Percentiles rank a stretch among this genome's conserved stretches.
These are phyloP conservation scores for Proliferodiscus dingleyae DNA, from an alignment of 2,329 filamentous ascomycete genomes.

Conservation along the genomic window DNA sequence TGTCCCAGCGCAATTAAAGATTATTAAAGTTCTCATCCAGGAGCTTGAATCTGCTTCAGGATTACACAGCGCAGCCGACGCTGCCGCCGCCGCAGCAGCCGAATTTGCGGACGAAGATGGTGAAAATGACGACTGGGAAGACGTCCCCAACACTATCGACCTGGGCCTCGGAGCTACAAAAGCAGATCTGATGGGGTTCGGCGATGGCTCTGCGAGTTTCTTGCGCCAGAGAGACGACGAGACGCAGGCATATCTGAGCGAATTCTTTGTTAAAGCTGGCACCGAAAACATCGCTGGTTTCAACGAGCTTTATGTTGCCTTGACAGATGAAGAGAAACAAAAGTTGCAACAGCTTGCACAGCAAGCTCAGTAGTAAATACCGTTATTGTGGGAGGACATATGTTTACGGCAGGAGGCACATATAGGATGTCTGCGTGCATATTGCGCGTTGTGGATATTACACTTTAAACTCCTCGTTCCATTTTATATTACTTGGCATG, in stretches of 20 bases:
- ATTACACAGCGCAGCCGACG: constrained; percentile 51
- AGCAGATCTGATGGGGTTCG: constrained; percentile 75
- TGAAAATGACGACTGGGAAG: constrained; percentile 85
- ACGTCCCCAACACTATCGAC: constrained; percentile 72
- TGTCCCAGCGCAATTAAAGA: constrained; percentile 85
- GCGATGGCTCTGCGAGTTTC: constrained; percentile 49
- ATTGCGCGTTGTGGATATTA: background rate
- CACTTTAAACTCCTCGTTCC: background rate
- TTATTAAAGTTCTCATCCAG: constrained; percentile 90
- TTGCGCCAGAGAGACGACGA: constrained; percentile 77
- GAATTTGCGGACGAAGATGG: constrained; percentile 57
- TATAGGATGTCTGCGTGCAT: background rate
- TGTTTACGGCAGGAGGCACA: background rate
- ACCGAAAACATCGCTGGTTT: constrained; percentile 34
- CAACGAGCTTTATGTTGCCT: constrained; percentile 32
- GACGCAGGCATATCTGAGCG: constrained; percentile 76
- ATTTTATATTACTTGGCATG: background rate
- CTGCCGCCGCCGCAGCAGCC: constrained; percentile 54
- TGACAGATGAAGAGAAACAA: constrained; percentile 40
- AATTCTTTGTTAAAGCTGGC: constrained; percentile 63
- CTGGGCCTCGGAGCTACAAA: constrained; percentile 66
- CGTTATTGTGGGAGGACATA: background rate
- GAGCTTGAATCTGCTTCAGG: constrained; percentile 82
- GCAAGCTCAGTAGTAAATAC: background rate
- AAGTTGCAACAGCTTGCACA: constrained; percentile 39